These are phyloP conservation scores for Xylogone sp. DNA, from an alignment of 2,329 filamentous ascomycete species.

Conservation along the genomic window DNA sequence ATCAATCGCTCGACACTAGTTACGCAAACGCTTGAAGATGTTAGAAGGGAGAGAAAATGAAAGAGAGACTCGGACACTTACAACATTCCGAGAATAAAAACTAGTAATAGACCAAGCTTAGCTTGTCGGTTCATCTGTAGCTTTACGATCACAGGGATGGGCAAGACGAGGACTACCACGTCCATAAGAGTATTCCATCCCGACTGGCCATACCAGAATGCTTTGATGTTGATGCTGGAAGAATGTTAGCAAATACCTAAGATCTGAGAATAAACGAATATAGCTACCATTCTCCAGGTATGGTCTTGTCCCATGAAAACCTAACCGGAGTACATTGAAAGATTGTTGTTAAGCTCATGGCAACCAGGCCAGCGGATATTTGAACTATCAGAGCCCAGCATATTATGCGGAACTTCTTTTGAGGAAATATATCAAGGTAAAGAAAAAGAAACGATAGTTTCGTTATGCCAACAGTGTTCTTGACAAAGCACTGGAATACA, in stretches of 20 bases:
- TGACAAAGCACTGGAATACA: constrained; percentile 10
- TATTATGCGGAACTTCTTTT: constrained; percentile 8
- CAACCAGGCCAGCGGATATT: background rate
- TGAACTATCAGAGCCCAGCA: constrained; percentile 4
- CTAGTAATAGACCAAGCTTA: constrained; percentile 2
- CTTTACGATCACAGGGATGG: constrained; percentile 3
- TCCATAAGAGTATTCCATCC: constrained; percentile 6
- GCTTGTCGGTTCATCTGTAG: constrained; percentile 6
- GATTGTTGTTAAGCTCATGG: constrained; percentile 8
- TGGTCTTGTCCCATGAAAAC: constrained; percentile 14
- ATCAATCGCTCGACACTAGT: constrained; percentile 12
- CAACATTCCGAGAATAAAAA: constrained; percentile 1
- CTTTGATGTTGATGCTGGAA: constrained; percentile 4
- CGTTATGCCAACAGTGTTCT: constrained; percentile 10
- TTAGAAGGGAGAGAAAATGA: background rate
- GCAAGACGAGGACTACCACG: constrained; percentile 5
- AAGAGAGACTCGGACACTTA: background rate
- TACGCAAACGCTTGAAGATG: constrained; percentile 5
- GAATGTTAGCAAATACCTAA: background rate
- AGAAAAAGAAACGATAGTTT: constrained; percentile 12
- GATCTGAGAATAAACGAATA: background rate
- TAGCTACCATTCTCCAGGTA: constrained; percentile 1
- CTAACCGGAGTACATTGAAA: constrained; percentile 11
- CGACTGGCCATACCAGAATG: constrained; percentile 3
- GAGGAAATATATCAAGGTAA: constrained; percentile 12